A percentile compares a stretch with the other conserved stretches of the same genome.
phyloP scores from a whole-genome alignment of 176 grass and related monocot genomes.

The Metroxylon sagu region DNA sequence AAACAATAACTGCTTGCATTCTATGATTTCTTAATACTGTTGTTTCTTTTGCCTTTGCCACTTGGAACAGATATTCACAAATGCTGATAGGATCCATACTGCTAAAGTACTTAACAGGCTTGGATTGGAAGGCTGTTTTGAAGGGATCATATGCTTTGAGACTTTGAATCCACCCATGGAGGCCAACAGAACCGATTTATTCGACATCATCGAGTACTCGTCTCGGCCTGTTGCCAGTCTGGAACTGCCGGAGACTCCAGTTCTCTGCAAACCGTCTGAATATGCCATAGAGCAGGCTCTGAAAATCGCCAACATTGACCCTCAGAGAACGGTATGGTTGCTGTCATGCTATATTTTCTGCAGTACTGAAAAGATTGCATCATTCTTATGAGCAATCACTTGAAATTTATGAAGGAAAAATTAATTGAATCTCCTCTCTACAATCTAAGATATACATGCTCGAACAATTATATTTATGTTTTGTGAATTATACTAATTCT shows the following conservation, averaged over 20 bases:
- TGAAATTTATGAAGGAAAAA: too few relatives aligned
- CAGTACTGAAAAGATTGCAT: too few relatives aligned
- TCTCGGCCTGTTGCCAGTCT: slow-evolving; percentile 9
- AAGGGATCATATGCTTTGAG: slow-evolving; percentile 97
- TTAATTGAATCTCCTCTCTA: too few relatives aligned
- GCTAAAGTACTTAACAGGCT: slow-evolving; percentile 58
- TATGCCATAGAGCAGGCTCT: slow-evolving; percentile 75
- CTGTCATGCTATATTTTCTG: neutral
- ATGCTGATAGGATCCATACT: slow-evolving; percentile 63
- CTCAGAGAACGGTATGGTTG: slow-evolving; percentile 51
- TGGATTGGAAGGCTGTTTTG: slow-evolving; percentile 89
- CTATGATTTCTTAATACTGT: too few relatives aligned
- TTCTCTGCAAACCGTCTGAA: slow-evolving; percentile 86
- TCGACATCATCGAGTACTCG: slow-evolving; percentile 75
- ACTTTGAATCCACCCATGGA: slow-evolving; percentile 53
- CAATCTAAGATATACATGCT: too few relatives aligned
- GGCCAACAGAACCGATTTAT: slow-evolving; percentile 22
- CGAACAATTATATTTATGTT: too few relatives aligned
- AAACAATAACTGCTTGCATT: neutral
- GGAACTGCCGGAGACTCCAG: slow-evolving; percentile 61
- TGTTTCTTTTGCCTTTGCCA: too few relatives aligned
- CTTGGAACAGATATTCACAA: slow-evolving; percentile 72
- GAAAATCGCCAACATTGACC: slow-evolving; percentile 61
- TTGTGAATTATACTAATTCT: neutral
- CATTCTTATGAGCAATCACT: too few relatives aligned